phyloP scores from a whole-genome alignment of 2,329 filamentous ascomycete genomes.

The Pyrenophora seminiperda region DNA sequence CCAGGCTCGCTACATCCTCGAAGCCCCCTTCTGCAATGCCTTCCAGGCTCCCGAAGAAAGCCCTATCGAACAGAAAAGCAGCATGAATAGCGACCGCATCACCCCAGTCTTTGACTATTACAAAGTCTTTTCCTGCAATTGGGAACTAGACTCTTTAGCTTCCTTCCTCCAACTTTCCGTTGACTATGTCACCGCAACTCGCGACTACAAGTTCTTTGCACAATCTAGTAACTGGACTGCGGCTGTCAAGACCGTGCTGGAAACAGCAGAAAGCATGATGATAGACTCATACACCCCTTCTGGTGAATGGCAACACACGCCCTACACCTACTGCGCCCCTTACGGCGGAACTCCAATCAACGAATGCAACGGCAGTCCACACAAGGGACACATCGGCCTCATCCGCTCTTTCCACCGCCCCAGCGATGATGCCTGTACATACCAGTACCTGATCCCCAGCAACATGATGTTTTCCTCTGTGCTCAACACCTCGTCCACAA shows the following conservation, averaged over 20 bases:
- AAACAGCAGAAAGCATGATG: conserved; percentile 53
- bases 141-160: conserved; percentile 58
- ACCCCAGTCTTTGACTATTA: conserved; percentile 51
- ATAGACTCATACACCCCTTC: conserved; percentile 53
- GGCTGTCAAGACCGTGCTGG: conserved; percentile 51
- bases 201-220: conserved; percentile 54
- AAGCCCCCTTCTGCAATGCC: conserved; percentile 60
- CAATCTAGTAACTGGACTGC: conserved; percentile 52
- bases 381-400: conserved; percentile 55
- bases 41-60: conserved; percentile 59
- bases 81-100: conserved; percentile 51
- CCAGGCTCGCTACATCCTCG: conserved; percentile 69
- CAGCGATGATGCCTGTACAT: conserved; percentile 57
- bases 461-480: conserved; percentile 76
- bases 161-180: conserved; percentile 55
- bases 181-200: conserved; percentile 55
- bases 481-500: conserved; percentile 58
- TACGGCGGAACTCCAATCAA: conserved; percentile 58
- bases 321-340: conserved; percentile 54
- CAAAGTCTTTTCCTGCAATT: conserved; percentile 58
- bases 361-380: conserved; percentile 56
- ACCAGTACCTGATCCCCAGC: conserved; percentile 55
- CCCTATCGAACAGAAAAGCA: conserved; percentile 45
- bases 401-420: conserved; percentile 57
- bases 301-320: conserved; percentile 51